These are phyloP conservation scores for Podospora pseudocomata DNA, from an alignment of 495 filamentous ascomycete genomes.

Conservation along the genomic window DNA sequence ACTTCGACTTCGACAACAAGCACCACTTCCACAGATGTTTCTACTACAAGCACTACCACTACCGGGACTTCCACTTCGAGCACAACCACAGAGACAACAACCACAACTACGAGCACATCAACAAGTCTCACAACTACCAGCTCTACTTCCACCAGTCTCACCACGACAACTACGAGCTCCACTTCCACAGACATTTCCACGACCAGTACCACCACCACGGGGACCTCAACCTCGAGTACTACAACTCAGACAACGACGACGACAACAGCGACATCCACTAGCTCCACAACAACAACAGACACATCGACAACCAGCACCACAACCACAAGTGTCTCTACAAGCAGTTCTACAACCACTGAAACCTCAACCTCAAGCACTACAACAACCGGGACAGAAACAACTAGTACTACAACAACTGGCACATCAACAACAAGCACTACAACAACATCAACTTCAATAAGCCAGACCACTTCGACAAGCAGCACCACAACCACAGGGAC, in stretches of 20 bases:
- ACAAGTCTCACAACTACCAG: not conserved
- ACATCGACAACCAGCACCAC: not conserved
- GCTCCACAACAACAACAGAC: not conserved
- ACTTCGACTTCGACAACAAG: not conserved
- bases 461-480: not conserved
- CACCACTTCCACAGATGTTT: not conserved
- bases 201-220: not conserved
- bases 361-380: not conserved
- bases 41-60: not conserved
- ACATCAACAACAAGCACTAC: constrained; percentile 3
- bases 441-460: not conserved
- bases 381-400: not conserved
- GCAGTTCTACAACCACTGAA: not conserved
- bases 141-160: not conserved
- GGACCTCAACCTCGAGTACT: not conserved
- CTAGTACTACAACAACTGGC: not conserved
- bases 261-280: not conserved
- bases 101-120: not conserved
- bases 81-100: not conserved
- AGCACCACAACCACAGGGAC: constrained; percentile 8
- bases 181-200: not conserved
- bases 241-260: no score
- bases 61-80: not conserved
- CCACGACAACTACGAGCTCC: not conserved
- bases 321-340: not conserved